Evolutionary conservation across 345 rosid species (phyloP), one percentile per base, ranked within the genome.

Genomic region (Cardamine resedifolia): DNA sequence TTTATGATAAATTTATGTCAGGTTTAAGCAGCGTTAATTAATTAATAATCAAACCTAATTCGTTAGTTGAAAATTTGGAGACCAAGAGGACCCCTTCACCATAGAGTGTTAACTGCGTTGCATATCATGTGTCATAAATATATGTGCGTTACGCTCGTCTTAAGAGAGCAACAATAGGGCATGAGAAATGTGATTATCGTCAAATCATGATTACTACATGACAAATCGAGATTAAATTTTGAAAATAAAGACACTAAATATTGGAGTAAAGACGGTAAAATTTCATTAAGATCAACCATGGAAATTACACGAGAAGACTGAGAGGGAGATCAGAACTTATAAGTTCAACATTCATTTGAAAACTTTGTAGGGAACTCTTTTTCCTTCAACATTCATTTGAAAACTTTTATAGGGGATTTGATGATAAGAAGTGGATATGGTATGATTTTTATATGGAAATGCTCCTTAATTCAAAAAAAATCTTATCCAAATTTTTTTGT

Each of bases 191-290:
- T 70, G 72, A 76, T 63, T 70, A 76, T 64, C 76, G 10, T 48
- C 66, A 64, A 64, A 57, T 70, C 75, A 70, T 76, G 62, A 76
- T 76, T 76, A 59, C 72, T 70, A 70, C 72, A 76, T 58, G 80
- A 76, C 72, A 70, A 76, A 70, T 64, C 26, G 33, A 76, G 59
- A 33, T 55, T 69, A 76, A 39, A 48, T 48, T 55, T 76, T 12
- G 63, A 70, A 63, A 28, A 38, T 14, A 38, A 56, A 51, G 3
- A 21, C 48, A 39, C 36, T 64, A 11, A 64, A 47, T 56, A 36
- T 47, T 23, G 6, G n/a, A n/a, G n/a, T n/a, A 21, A 2, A 76
- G 64, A 70, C 66, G 61, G 66, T 69, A 70, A 57, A 66, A 43
- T 14, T 44, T 51, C 1, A 39, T n/a, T 58, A 28, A 14, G 74